Evolutionary conservation across 2,329 filamentous ascomycete species (phyloP).

Genomic region (Cladophialophora carrionii): DNA sequence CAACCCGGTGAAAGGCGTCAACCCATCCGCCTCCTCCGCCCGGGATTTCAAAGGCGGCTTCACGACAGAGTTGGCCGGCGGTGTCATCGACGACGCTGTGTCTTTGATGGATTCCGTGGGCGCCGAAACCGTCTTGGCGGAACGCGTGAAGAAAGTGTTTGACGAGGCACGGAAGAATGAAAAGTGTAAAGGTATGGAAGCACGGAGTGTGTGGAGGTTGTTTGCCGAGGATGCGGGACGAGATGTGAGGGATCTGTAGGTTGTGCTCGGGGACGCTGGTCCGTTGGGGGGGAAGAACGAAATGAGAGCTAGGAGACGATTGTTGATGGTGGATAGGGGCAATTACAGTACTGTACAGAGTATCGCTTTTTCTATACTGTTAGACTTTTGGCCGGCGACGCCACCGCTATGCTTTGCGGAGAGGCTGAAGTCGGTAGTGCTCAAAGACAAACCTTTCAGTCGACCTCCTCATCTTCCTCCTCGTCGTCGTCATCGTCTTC

Average conservation of each 20-base stretch:
- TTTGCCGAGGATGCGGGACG: constrained; percentile 14
- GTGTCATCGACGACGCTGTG: constrained; percentile 18
- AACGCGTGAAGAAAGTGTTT: constrained; percentile 11
- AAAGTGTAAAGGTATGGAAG: constrained; percentile 18
- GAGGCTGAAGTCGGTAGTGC: not conserved
- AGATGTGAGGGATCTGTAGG: constrained; percentile 8
- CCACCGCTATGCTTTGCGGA: not conserved
- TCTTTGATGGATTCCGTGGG: constrained; percentile 11
- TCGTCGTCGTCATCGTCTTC: constrained; percentile 34
- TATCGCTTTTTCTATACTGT: constrained; percentile 19
- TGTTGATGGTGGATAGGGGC: not conserved
- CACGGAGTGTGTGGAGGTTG: constrained; percentile 16
- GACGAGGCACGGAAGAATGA: constrained; percentile 16
- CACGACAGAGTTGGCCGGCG: constrained; percentile 17
- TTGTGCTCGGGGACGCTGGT: not conserved
- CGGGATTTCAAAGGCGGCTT: constrained; percentile 19
- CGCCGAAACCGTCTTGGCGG: constrained; percentile 7
- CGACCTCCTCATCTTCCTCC: constrained; percentile 11
- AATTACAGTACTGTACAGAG: constrained; percentile 20
- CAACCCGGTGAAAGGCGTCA: constrained; percentile 17
- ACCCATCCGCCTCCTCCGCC: constrained; percentile 9
- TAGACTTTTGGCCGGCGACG: constrained; percentile 10
- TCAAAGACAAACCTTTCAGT: constrained; percentile 25
- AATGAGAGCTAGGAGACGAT: not conserved
- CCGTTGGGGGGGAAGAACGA: not conserved